Base-by-base conservation (phyloP, 2,329 filamentous ascomycete genomes). In the Knufia fluminis region DNA sequence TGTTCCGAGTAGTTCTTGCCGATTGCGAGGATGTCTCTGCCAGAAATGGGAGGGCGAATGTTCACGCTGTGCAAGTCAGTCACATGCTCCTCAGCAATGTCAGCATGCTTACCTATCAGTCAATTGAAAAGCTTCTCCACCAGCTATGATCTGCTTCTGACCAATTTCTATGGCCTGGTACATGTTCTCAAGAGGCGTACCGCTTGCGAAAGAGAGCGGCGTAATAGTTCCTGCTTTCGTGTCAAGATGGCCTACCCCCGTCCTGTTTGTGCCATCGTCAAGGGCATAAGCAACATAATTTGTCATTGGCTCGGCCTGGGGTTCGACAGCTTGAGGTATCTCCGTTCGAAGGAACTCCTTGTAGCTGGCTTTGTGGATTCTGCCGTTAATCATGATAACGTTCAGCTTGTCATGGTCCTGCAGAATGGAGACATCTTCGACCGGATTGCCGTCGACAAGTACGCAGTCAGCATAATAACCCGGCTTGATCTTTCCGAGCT, bases 1-100 rank as follows among this genome's bases (percentile, higher is more conserved):
- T 80, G 76, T 35, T 76, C 75, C 26, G 66, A 63, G 55, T 79
- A 80, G 55, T 79, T 79, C 58, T 79, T 59, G 9, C 57, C 57
- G 24, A 58, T 52, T 14, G 55, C 55, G 12, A 59, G 43, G 19
- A 59, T 55, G 41, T 59, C 57, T 10, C 57, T 50, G 20, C 52
- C 57, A 10, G 40, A 56, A 28, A 49, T 55, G 33, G 58, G 52
- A 1, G 59, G 64, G 0, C 76, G 64, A 1, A 77, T 23, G 19
- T 57, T 50, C 66, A 68, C 19, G 73, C 65, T 3, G 63, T 1
- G 17, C 17, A 12, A 22, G 38, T 40, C 17, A 40, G 38, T 6
- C 17, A 40, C 12, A 16, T 20, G 14, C 17, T 20, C 35, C 17
- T 4, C 35, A n/a, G 10, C 10, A 12, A 4, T 20, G 10, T 4